Base-by-base conservation (phyloP, 495 filamentous ascomycete genomes). In the Xylaria flabelliformis region DNA sequence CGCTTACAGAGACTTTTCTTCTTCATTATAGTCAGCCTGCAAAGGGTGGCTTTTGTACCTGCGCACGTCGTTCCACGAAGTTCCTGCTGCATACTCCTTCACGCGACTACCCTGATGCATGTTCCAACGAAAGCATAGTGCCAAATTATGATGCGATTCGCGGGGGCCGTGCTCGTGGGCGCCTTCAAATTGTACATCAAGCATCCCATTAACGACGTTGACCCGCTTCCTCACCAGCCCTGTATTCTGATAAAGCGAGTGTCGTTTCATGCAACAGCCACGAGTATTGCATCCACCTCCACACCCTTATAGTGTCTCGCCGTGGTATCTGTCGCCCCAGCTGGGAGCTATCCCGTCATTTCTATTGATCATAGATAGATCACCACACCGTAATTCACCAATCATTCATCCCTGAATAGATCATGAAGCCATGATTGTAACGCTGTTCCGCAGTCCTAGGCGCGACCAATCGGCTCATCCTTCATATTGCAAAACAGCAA, bases 21-120 rank as follows among this genome's bases (percentile, higher is more conserved):
- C 67, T 77, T 75, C 78, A 77, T 77, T 79, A 73, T 81, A 76
- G 75, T 76, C 51, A 66, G 70, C 70, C 72, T 72, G 70, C 72
- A 51, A 70, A 71, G 72, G 59, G 50, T 44, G 36, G 24, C 26
- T 29, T 59, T 53, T 64, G 59, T 71, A 71, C 46, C 69, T 71
- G 46, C 69, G 55, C 56, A 26, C 17, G 2, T 51, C 48, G 68
- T 70, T 29, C 46, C 29, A 50, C 59, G 7, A 55, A 70, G 48
- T 29, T 29, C 32, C 58, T 64, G 44, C 56, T 64, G 29, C 67
- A 71, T 67, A 71, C 61, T 7, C 53, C 21, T 61, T 51, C n/a
- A 46, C 73, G 69, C 41, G 53, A 73, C 74, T 71, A 69, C 59
- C 73, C 26, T 34, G 24, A n/a, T 21, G 63, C 26, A 39, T 10